Conservation (phyloP, 2,329 filamentous ascomycete genomes). For the Fusarium sarcochroum region DNA sequence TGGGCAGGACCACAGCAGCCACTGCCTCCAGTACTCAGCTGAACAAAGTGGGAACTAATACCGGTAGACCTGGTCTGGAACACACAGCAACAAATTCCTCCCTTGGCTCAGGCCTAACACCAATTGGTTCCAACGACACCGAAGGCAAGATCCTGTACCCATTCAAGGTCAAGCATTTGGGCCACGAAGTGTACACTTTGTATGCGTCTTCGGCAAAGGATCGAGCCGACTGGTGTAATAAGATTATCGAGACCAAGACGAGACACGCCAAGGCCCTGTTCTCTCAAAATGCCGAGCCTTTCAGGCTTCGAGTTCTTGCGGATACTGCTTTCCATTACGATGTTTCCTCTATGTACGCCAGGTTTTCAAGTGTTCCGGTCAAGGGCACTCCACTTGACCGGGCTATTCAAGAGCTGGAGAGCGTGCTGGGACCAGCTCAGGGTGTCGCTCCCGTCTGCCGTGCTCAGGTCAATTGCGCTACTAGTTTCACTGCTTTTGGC, state of each 20-base stretch:
- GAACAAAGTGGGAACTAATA: constrained; percentile 68
- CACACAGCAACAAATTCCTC: constrained; percentile 79
- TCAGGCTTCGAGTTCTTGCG: constrained; percentile 90
- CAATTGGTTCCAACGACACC: constrained; percentile 70
- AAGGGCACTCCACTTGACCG: constrained; percentile 92
- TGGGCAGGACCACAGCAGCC: constrained; percentile 72
- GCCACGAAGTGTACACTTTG: constrained; percentile 91
- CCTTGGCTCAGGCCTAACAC: constrained; percentile 64
- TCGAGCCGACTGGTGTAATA: constrained; percentile 90
- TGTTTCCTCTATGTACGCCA: constrained; percentile 69
- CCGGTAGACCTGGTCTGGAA: constrained; percentile 71
- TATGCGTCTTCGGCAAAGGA: constrained; percentile 84
- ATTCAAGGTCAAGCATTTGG: constrained; percentile 95
- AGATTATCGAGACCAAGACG: constrained; percentile 95
- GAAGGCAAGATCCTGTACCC: constrained; percentile 92
- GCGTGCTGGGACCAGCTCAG: constrained; percentile 77
- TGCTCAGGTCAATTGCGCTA: constrained; percentile 91
- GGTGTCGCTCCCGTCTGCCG: constrained; percentile 84
- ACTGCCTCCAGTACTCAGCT: constrained; percentile 71
- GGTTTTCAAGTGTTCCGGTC: constrained; percentile 79
- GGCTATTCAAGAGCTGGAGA: constrained; percentile 90
- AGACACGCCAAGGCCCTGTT: constrained; percentile 90
- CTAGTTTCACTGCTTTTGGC: constrained; percentile 86
- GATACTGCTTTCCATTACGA: constrained; percentile 93
- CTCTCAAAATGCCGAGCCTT: constrained; percentile 95